Conservation (phyloP, 768 basidiomycete species). For the Pleurotus citrinopileatus region DNA sequence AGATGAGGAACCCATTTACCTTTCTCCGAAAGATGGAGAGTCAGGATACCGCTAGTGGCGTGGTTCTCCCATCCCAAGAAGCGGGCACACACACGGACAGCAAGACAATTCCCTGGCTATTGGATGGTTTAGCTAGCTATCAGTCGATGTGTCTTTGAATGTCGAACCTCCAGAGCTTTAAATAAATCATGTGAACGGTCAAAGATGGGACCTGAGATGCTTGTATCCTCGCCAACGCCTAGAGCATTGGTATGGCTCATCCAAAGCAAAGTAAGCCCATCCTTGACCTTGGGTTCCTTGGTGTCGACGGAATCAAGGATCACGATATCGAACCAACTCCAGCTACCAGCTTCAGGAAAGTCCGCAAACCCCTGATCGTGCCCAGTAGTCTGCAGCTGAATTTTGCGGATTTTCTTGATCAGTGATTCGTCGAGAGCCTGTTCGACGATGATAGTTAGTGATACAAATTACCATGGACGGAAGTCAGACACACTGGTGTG, state of each 20-base stretch:
- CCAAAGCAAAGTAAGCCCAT: constrained; percentile 26
- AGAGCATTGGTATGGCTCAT: constrained; percentile 23
- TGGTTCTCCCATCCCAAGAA: constrained; percentile 28
- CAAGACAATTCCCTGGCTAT: constrained; percentile 28
- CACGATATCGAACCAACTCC: constrained; percentile 32
- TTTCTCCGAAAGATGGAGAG: constrained; percentile 25
- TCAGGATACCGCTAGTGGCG: constrained; percentile 23
- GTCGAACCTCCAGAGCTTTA: constrained; percentile 17
- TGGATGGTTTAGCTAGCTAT: not conserved
- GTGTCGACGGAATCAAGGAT: constrained; percentile 23
- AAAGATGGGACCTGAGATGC: constrained; percentile 19
- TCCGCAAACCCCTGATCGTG: constrained; percentile 20
- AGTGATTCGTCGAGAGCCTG: constrained; percentile 21
- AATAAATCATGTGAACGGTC: constrained; percentile 18
- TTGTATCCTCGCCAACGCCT: constrained; percentile 10
- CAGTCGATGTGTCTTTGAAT: not conserved
- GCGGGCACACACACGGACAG: constrained; percentile 27
- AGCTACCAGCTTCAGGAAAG: constrained; percentile 19
- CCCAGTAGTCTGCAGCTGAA: constrained; percentile 26
- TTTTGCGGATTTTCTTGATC: constrained; percentile 20
- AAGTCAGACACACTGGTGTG: not conserved
- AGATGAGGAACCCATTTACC: constrained; percentile 7
- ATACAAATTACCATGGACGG: not conserved
- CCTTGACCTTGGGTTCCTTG: constrained; percentile 20
- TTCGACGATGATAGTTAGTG: not conserved